Evolutionary conservation across 2,329 filamentous ascomycete species (phyloP), one percentile per base, ranked within the genome.

Genomic region (Pseudogymnoascus sp.): DNA sequence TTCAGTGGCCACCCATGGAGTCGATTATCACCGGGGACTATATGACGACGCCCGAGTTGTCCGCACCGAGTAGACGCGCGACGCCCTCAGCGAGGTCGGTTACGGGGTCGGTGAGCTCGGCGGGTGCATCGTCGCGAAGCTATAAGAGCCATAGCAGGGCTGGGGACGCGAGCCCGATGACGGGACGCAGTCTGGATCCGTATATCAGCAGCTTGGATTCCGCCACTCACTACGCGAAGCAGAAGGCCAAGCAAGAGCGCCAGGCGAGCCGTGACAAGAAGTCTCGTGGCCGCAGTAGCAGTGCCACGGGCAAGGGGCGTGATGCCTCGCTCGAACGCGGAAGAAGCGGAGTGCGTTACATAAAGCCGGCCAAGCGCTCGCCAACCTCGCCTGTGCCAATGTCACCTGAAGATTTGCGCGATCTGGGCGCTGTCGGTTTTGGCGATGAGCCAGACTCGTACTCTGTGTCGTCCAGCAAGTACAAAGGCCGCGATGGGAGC

Each of bases 341-440:
- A 19, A 83, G 90, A 65, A 81, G 81, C 23, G 78, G 82, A 11
- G 80, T 83, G 49, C 83, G 87, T 21, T 88, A 86, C 66, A 91
- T 88, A 65, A 88, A 86, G 70, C 84, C 89, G 16, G 84, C 86
- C 11, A 96, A 96, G 75, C 83, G 90, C 21, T 97, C 93, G 1
- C 93, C 93, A 0, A 95, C 91, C 1, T 97, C 93, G 0, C 93
- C 93, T 0, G 83, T 96, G 1, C 91, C 92, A 2, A 97, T 97
- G 92, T 96, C 92, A 2, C 92, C 92, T 0, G 91, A 96, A 69
- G 92, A 97, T 69, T 73, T 90, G 64, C 84, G 85, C 70, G 87
- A 83, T 68, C 74, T 88, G 59, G 83, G 81, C 65, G 68, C 70
- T 33, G 59, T 65, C 49, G 66, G 69, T 70, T 75, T 65, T 64